A percentile compares a stretch with the other conserved stretches of the same genome.
phyloP scores from a whole-genome alignment of 306 rosid species.

The Quercus dentata region DNA sequence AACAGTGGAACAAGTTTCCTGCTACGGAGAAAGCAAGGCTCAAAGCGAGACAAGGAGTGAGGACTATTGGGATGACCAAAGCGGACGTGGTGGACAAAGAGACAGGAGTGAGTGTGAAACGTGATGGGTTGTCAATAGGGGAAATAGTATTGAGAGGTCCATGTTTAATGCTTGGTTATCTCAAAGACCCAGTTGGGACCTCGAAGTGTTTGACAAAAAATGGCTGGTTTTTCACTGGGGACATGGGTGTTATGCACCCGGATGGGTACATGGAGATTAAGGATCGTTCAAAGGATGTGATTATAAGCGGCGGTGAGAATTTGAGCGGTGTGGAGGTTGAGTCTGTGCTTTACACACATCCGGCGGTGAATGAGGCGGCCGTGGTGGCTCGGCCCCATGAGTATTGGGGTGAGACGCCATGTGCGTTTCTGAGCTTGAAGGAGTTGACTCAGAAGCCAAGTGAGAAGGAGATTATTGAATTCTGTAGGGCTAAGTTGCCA shows the following conservation, averaged over 20 bases:
- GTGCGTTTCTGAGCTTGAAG: conserved; percentile 27
- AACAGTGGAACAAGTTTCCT: too few species aligned
- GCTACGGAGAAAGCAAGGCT: too few species aligned
- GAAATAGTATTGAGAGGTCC: conserved; percentile 10
- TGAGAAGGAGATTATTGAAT: conserved; percentile 9
- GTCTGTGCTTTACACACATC: neutral
- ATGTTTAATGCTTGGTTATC: conserved; percentile 10
- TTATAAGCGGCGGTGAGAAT: neutral
- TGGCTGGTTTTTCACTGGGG: conserved; percentile 19
- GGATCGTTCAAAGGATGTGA: conserved; percentile 16
- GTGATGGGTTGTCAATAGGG: neutral
- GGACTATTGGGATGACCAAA: too few species aligned
- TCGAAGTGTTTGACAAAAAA: neutral
- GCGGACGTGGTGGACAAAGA: too few species aligned
- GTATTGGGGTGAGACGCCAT: conserved; percentile 18
- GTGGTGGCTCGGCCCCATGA: conserved; percentile 12
- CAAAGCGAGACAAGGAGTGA: too few species aligned
- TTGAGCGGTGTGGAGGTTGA: too few species aligned
- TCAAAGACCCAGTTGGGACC: conserved; percentile 8
- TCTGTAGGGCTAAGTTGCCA: too few species aligned
- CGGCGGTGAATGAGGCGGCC: conserved; percentile 2
- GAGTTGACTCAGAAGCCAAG: neutral
- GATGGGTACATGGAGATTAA: conserved; percentile 24
- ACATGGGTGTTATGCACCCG: conserved; percentile 14
- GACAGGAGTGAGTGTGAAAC: too few species aligned